Percentiles rank a stretch among this genome's conserved stretches.
These are phyloP conservation scores for Thalassia testudinum DNA, from an alignment of 116 monocot genomes.

Conservation along the genomic window DNA sequence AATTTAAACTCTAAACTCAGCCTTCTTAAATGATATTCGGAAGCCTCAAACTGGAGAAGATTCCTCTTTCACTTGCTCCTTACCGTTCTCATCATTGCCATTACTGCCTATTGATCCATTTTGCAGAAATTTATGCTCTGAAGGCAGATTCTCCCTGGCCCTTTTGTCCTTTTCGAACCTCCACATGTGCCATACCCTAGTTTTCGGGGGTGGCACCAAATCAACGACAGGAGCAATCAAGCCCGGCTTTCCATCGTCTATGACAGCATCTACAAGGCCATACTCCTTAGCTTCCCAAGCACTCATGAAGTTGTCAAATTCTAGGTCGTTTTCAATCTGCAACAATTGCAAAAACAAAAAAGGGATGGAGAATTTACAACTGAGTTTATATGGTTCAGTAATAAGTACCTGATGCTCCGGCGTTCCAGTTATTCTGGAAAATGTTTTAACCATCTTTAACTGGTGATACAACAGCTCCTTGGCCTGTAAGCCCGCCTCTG, in stretches of 20 bases:
- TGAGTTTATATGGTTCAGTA: neutral
- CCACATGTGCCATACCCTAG: conserved; percentile 72
- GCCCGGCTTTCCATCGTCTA: conserved; percentile 91
- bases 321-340: conserved; percentile 73
- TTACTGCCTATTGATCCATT: no score
- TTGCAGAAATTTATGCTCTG: conserved; percentile 40
- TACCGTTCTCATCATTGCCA: conserved; percentile 9
- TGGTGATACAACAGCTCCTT: conserved; percentile 91
- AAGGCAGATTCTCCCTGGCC: conserved; percentile 55
- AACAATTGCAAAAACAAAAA: conserved; percentile 1
- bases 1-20: no score
- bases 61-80: conserved; percentile 37
- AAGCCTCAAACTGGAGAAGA: conserved; percentile 26
- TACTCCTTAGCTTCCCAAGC: conserved; percentile 97
- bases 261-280: conserved; percentile 74
- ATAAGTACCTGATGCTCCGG: conserved; percentile 54
- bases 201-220: conserved; percentile 61
- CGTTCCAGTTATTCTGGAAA: conserved; percentile 88
- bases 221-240: conserved; percentile 78
- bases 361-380: neutral
- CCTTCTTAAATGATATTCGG: neutral
- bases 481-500: conserved; percentile 62
- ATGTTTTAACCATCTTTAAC: conserved; percentile 84
- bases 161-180: conserved; percentile 61
- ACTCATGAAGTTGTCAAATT: conserved; percentile 92